Conservation (phyloP, 768 basidiomycete species). For the Mycena olivaceomarginata region DNA sequence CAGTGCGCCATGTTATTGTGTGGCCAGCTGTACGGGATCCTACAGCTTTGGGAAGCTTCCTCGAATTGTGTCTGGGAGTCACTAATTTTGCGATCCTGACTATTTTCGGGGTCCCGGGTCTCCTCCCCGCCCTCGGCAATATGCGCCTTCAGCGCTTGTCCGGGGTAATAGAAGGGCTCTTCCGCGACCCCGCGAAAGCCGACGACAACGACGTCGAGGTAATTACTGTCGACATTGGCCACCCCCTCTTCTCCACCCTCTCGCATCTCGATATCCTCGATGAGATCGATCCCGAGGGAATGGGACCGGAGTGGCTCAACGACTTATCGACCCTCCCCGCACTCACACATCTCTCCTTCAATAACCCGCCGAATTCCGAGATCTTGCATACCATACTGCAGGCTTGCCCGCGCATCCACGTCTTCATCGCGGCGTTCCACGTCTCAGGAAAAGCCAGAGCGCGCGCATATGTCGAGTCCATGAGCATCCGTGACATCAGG, state of each 20-base stretch:
- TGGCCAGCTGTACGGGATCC: neutral
- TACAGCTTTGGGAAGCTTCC: neutral
- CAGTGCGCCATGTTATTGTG: constrained; percentile 15
- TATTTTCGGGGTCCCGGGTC: neutral
- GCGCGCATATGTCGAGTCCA: neutral
- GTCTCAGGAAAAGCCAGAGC: neutral
- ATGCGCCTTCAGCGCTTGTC: constrained; percentile 18
- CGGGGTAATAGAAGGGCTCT: neutral
- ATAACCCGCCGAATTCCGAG: neutral
- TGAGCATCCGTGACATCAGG: neutral
- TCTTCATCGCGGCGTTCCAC: constrained; percentile 3
- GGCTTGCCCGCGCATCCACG: neutral
- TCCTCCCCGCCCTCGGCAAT: neutral
- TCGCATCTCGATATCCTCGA: constrained; percentile 20
- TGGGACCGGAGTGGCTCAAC: neutral
- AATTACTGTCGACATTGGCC: neutral
- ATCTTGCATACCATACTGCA: neutral
- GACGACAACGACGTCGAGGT: neutral
- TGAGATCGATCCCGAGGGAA: neutral
- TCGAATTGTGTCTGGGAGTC: constrained; percentile 10
- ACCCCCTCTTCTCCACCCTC: constrained; percentile 2
- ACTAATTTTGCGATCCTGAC: neutral
- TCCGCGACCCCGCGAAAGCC: neutral
- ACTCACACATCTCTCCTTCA: constrained; percentile 11
- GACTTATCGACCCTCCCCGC: neutral